Base-by-base conservation (phyloP, 345 rosid species). In the Syzygium grande region DNA sequence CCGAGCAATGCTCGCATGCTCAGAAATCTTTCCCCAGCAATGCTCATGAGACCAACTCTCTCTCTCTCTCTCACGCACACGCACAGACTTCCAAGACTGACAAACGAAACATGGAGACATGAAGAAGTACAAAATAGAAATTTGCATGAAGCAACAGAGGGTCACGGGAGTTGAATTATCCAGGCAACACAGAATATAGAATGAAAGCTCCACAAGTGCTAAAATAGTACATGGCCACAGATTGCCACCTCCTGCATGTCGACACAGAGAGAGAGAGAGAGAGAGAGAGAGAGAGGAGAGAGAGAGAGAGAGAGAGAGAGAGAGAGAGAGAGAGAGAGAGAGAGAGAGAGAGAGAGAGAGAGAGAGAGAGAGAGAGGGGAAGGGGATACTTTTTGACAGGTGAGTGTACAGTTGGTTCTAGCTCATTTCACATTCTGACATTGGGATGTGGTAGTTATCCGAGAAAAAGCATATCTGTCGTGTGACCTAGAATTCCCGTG, bases 401-500 rank as follows among this genome's bases (percentile, higher is more conserved):
- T 38, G 80, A 73, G 80, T 34, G 80, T 10, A 9, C 11, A 10
- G 49, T 9, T 73, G 80, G 14, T 19, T 38, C 80, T 73, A 73
- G 14, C 80, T 73, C 46, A 34, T 38, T 73, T 73, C 80, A 19
- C 80, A 19, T 73, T 73, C 80, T 38, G 27, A 2, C 0, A 49
- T 41, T 38, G 15, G 17, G 80, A 73, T 38, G 49, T 11, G 80
- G 80, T 73, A 38, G 80, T 73, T 73, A 38, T 38, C 80, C 49
- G 0, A 19, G 49, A 73, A 14, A 4, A 4, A 34, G 25, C 17
- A 17, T 4, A n/a, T 4, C 15, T n/a, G 38, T n/a, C 73, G 14
- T n/a, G 73, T n/a, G n/a, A n/a, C 0, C 2, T 3, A 9, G 2
- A 9, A 2, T 17, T 68, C 6, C 3, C 13, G 49, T 4, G 43